phyloP scores from a whole-genome alignment of 106 monocot genomes.

The Phalaenopsis aphrodite region DNA sequence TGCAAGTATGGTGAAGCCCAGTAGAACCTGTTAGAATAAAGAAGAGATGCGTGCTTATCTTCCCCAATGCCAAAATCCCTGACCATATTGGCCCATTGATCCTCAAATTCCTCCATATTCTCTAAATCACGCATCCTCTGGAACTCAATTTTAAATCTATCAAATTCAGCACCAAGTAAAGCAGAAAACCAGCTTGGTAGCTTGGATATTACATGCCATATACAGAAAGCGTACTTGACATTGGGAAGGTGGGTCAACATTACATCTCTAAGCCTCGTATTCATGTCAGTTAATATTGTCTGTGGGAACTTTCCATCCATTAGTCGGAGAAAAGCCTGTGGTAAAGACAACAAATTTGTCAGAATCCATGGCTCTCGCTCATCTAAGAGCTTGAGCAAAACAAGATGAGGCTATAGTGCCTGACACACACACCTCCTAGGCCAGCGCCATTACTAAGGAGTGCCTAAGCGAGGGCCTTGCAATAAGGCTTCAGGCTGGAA shows the following conservation, averaged over 20 bases:
- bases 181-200: constrained; percentile 63
- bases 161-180: constrained; percentile 45
- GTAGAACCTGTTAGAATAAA: constrained; percentile 39
- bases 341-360: constrained; percentile 7
- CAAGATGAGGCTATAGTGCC: too few relatives aligned
- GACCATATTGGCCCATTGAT: constrained; percentile 51
- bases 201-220: constrained; percentile 52
- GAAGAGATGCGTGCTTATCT: constrained; percentile 52
- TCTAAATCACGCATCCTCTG: constrained; percentile 42
- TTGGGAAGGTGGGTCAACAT: constrained; percentile 33
- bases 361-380: neutral
- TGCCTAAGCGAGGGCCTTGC: too few relatives aligned
- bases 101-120: constrained; percentile 55
- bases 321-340: constrained; percentile 59
- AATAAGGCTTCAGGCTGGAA: too few relatives aligned
- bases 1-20: constrained; percentile 66
- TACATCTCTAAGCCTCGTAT: constrained; percentile 52
- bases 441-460: too few relatives aligned
- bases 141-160: constrained; percentile 59
- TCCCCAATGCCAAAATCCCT: constrained; percentile 43
- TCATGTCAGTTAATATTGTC: constrained; percentile 60
- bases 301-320: constrained; percentile 62
- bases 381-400: neutral
- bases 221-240: constrained; percentile 49
- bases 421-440: too few relatives aligned